Base-by-base conservation (phyloP, 148 eudicot genomes). In the Amaranthus palmeri region DNA sequence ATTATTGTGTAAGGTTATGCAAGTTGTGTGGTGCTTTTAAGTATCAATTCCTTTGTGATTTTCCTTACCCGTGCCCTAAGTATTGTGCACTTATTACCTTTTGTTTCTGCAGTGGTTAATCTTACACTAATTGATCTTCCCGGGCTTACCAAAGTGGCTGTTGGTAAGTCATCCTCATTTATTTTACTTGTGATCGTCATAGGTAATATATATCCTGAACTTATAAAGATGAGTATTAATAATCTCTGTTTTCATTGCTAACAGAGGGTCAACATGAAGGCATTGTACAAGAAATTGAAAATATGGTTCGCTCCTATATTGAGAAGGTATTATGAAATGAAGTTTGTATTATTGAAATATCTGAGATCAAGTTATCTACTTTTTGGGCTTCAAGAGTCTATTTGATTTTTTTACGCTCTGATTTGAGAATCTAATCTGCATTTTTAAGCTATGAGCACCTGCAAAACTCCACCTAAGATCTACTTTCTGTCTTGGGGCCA, bases 61-160 rank as follows among this genome's bases (percentile, higher is more conserved):
- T 13, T 72, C 10, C 6, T 14, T 52, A 11, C 62, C 54, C 44
- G 18, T 69, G 44, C 41, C 40, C 0, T 25, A 57, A 36, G 47
- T 54, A 43, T n/a, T 44, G 11, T 41, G 56, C 42, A 64, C 71
- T 79, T 36, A 74, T 65, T 56, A 69, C 15, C 13, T 71, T 49
- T 65, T 72, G 64, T 69, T 56, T 57, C 83, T 42, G 82, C 97
- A 96, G 99, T 96, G 85, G 99, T 96, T 70, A 96, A 96, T 82
- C 84, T 96, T 79, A 96, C 99, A 0, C 83, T 96, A 81, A 79
- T 96, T 67, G 99, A 96, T 86, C 99, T 96, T 87, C 99, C 99
- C 45, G 99, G 99, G 60, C 93, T 96, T 65, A 96, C 99, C 76
- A 96, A 96, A 79, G 96, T 96, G 56, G 99, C 99, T 73, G 85